A percentile compares a stretch with the other conserved stretches of the same genome.
phyloP scores from a whole-genome alignment of 352 stramenopile genomes.

The Globisporangium spiculum region DNA sequence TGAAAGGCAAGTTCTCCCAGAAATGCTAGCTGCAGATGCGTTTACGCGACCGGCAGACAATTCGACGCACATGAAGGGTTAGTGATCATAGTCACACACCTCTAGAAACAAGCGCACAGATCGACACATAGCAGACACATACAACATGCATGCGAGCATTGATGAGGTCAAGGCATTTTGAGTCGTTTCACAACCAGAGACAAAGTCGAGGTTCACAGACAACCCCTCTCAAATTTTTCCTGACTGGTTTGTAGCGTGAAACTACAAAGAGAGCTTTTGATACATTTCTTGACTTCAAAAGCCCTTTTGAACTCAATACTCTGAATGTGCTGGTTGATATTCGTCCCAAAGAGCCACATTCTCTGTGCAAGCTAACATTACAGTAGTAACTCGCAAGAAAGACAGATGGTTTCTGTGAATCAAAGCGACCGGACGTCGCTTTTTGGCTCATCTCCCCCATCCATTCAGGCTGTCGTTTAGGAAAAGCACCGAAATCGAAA shows the following conservation, averaged over 20 bases:
- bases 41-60: too few species aligned
- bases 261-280: neutral
- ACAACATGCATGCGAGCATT: too few species aligned
- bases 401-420: neutral
- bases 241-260: neutral
- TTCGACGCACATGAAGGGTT: too few species aligned
- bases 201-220: too few species aligned
- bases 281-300: neutral
- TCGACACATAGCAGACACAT: too few species aligned
- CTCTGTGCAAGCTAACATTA: neutral
- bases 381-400: neutral
- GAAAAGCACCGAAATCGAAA: conserved; percentile 3
- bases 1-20: too few species aligned
- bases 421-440: neutral
- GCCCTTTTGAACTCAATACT: neutral
- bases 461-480: neutral
- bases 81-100: too few species aligned
- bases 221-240: neutral
- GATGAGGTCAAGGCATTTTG: too few species aligned
- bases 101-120: too few species aligned
- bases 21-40: too few species aligned
- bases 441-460: neutral
- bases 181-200: too few species aligned
- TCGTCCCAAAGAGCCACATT: neutral
- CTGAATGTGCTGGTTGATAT: neutral